phyloP scores from a whole-genome alignment of 2,329 filamentous ascomycete genomes.

The Bipolaris cookei region DNA sequence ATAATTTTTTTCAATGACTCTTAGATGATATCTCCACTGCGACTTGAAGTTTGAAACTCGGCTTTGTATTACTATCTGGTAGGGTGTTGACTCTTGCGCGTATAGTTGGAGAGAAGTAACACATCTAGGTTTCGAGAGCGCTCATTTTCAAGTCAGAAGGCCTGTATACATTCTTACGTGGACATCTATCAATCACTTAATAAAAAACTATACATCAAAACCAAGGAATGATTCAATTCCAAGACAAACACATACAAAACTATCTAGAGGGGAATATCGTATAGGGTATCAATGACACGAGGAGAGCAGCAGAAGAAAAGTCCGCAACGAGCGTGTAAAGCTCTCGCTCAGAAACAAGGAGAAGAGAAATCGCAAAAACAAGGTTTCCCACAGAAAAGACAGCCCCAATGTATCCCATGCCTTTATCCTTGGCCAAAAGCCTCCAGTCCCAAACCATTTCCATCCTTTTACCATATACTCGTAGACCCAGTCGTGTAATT shows the following conservation, averaged over 20 bases:
- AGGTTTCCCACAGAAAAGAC: not conserved
- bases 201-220: not conserved
- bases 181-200: too few relatives aligned
- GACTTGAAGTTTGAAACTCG: too few relatives aligned
- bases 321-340: not conserved
- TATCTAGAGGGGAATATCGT: not conserved
- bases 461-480: not conserved
- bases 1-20: too few relatives aligned
- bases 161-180: too few relatives aligned
- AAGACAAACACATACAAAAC: not conserved
- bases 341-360: slow-evolving; percentile 3
- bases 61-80: too few relatives aligned
- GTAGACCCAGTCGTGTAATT: not conserved
- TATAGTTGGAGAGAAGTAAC: too few relatives aligned
- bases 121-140: too few relatives aligned
- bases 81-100: too few relatives aligned
- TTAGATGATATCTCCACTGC: too few relatives aligned
- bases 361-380: not conserved
- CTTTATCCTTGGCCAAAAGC: not conserved
- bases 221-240: not conserved
- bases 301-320: slow-evolving; percentile 1
- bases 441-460: not conserved
- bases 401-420: slow-evolving; percentile 1
- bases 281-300: slow-evolving; percentile 10
- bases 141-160: too few relatives aligned